Evolutionary conservation across 345 rosid genomes (phyloP).

Genomic region (Laguncularia racemosa): DNA sequence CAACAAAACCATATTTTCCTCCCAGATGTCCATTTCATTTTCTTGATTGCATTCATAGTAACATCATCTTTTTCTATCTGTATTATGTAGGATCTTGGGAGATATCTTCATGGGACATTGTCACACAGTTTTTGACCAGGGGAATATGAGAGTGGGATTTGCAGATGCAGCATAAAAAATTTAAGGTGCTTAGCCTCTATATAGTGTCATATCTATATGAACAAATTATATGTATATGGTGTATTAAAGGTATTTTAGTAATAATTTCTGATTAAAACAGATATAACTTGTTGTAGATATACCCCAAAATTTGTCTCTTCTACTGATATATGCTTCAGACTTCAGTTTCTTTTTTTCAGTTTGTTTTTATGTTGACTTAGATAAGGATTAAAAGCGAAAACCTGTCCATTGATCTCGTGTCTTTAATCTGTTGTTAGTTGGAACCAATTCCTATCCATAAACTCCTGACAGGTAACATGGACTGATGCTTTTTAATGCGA

Average conservation of each 20-base stretch:
- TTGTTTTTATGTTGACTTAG: no score
- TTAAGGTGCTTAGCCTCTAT: neutral
- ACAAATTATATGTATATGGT: neutral
- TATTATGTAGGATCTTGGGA: conserved; percentile 70
- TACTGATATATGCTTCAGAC: no score
- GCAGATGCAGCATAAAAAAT: conserved; percentile 64
- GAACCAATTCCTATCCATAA: no score
- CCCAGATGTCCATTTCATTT: neutral
- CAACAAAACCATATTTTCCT: neutral
- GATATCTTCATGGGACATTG: conserved; percentile 89
- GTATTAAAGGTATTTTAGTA: neutral
- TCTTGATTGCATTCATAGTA: neutral
- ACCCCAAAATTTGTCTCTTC: no score
- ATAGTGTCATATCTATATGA: neutral
- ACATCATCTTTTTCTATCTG: neutral
- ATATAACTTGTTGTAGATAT: no score
- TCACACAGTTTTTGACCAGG: conserved; percentile 88
- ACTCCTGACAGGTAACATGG: no score
- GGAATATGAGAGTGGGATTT: conserved; percentile 69
- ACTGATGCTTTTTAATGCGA: no score
- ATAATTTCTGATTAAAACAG: no score
- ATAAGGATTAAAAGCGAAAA: no score
- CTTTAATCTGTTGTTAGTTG: no score
- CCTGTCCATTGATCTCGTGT: no score
- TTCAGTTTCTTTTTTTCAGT: no score